Evolutionary conservation across 805 yeast species (phyloP), one percentile per base, ranked within the genome.

Genomic region (Saccharomycopsis sp.): DNA sequence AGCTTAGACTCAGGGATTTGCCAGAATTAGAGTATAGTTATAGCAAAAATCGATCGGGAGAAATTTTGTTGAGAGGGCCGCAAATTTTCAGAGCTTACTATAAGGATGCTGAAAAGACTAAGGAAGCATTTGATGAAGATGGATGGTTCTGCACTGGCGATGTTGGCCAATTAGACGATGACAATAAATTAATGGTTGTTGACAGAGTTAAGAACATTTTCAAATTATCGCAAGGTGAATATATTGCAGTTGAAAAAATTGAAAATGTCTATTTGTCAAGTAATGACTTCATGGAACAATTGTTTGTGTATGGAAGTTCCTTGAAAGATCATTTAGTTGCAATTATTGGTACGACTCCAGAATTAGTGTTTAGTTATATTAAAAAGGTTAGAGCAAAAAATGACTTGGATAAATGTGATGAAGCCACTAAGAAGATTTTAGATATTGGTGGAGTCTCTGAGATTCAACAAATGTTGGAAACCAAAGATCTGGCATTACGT

Each of bases 181-280:
- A 54, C 28, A 72, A 75, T 20, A 56, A 57, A 47, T 59, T 63
- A 42, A 61, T 54, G 50, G 73, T 79, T 47, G 72, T 78, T 43
- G 84, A 78, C 54, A 67, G 86, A 41, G 77, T 75, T 39, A 80
- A 80, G 64, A 82, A 80, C 59, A 74, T 80, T 56, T 80, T 79
- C 70, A 80, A 80, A 67, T 59, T 71, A 38, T 65, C 71, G 13
- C 76, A 71, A 54, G 76, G 76, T 27, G 76, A 71, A 60, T 79
- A 79, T 55, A 69, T 79, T 40, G 76, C 83, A 2, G 84, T 84
- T 6, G 86, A 79, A 53, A 75, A 71, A 59, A 71, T 79, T 49
- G 85, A 79, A 54, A 75, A 74, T 55, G 61, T 63, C 8, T 78
- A 79, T 56, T 59, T 74, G 22, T 61, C 78, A 0, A 55, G 58